phyloP scores from a whole-genome alignment of 306 rosid genomes.

The Cucurbita ficifolia region DNA sequence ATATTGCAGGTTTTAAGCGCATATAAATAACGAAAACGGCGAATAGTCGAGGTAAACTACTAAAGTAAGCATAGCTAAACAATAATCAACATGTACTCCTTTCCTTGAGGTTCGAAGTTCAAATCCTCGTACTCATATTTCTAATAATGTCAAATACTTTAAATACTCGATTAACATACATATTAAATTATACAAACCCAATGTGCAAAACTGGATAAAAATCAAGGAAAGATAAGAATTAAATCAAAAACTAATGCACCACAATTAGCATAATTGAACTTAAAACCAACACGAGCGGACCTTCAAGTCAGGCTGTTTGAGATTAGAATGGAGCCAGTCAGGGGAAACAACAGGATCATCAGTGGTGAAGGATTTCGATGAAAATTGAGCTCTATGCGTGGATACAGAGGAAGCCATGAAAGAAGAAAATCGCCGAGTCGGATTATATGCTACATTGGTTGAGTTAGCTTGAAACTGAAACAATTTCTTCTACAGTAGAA shows the following conservation, averaged over 20 bases:
- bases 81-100: too few species aligned
- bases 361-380: constrained; percentile 36
- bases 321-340: constrained; percentile 77
- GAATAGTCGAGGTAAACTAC: neutral
- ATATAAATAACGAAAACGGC: neutral
- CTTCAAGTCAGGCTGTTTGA: constrained; percentile 72
- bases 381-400: constrained; percentile 37
- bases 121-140: too few species aligned
- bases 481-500: constrained; percentile 35
- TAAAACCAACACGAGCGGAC: constrained; percentile 9
- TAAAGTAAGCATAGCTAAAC: too few species aligned
- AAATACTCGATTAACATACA: neutral
- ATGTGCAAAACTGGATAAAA: neutral
- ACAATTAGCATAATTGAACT: neutral
- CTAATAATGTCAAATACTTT: too few species aligned
- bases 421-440: constrained; percentile 22
- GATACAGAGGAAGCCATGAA: constrained; percentile 53
- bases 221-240: neutral
- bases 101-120: too few species aligned
- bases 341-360: constrained; percentile 83
- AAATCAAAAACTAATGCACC: neutral
- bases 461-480: constrained; percentile 20
- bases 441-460: constrained; percentile 16
- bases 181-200: neutral
- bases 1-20: neutral